Evolutionary conservation across 192 early-diverging fungal species (phyloP), one percentile per base, ranked within the genome.

Genomic region (Powellomyces hirtus): DNA sequence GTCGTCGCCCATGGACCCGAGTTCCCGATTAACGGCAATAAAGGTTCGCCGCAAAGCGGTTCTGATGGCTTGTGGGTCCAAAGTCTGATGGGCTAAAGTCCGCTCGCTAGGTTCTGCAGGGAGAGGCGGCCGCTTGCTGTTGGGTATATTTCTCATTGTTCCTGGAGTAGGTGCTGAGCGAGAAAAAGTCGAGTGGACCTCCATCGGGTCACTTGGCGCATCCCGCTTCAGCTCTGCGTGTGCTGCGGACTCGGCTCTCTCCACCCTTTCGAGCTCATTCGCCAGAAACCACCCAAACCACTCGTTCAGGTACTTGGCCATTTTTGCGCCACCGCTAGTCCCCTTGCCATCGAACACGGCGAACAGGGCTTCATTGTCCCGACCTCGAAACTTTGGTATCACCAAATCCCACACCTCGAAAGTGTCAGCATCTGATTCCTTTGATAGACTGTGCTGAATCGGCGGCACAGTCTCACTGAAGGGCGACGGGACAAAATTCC

Each of bases 361-460:
- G 82, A 96, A 94, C 1, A 96, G 64, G 34, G 88, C 90, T 68
- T 96, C 94, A 64, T 96, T 92, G 31, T 93, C 91, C n/a, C 86
- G 78, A 38, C 84, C 88, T 37, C 92, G 80, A 69, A 96, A 92
- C 42, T 89, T 81, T 14, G 94, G 90, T 71, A 90, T 83, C 5
- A 93, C 94, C 13, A 92, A 71, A 71, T 96, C 94, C 92, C 92
- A 94, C 14, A 89, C 84, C 2, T 88, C 85, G 7, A 96, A 72
- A 49, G 86, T 81, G 22, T 91, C 87, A 30, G 79, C 78, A 11
- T 70, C 70, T 4, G 38, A 22, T 22, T 57, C 38, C 38, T n/a
- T 36, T 1, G 69, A 60, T 7, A 60, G 20, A 10, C 20, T 36
- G 29, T 60, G 59, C 29, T 60, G 59, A 13, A 36, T 37, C 29